Percentiles rank a stretch among this genome's conserved stretches.
Conservation (phyloP, 2,329 filamentous ascomycete genomes). For the Fusarium praegraminearum region DNA sequence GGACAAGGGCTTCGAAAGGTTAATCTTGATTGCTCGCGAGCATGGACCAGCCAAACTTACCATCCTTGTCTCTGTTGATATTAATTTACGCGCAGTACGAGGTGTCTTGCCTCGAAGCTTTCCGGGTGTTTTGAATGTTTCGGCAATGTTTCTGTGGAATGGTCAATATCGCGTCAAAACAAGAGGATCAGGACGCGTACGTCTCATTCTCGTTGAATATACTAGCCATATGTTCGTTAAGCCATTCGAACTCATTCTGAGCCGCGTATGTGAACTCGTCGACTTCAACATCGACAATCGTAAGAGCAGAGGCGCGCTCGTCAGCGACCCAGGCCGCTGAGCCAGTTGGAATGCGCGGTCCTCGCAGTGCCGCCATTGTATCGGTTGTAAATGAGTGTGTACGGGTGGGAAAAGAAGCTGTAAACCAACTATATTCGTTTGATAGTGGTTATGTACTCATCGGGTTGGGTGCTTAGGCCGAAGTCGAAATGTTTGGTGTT, state of each 20-base stretch:
- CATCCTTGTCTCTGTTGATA: slow-evolving; percentile 69
- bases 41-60: slow-evolving; percentile 60
- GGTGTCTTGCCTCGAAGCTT: slow-evolving; percentile 87
- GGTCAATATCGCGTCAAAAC: slow-evolving; percentile 22
- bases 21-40: slow-evolving; percentile 32
- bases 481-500: slow-evolving; percentile 29
- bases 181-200: slow-evolving; percentile 62
- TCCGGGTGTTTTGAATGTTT: slow-evolving; percentile 95
- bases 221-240: slow-evolving; percentile 98
- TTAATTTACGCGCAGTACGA: slow-evolving; percentile 73
- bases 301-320: slow-evolving; percentile 82
- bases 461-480: slow-evolving; percentile 21
- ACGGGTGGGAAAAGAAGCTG: slow-evolving; percentile 11
- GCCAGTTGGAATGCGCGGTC: slow-evolving; percentile 77
- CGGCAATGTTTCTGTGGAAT: slow-evolving; percentile 79
- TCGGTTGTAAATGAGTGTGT: slow-evolving; percentile 28
- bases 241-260: slow-evolving; percentile 94
- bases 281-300: slow-evolving; percentile 82
- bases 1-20: slow-evolving; percentile 66
- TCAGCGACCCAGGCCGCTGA: slow-evolving; percentile 86
- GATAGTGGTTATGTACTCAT: slow-evolving; percentile 44
- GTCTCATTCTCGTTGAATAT: slow-evolving; percentile 89
- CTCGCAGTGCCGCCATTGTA: slow-evolving; percentile 61
- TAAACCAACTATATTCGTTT: slow-evolving; percentile 34
- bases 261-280: slow-evolving; percentile 95